Percentiles rank a stretch among this genome's conserved stretches.
These are phyloP conservation scores for Arctostaphylos glauca DNA, from an alignment of 148 eudicot genomes.

Conservation along the genomic window DNA sequence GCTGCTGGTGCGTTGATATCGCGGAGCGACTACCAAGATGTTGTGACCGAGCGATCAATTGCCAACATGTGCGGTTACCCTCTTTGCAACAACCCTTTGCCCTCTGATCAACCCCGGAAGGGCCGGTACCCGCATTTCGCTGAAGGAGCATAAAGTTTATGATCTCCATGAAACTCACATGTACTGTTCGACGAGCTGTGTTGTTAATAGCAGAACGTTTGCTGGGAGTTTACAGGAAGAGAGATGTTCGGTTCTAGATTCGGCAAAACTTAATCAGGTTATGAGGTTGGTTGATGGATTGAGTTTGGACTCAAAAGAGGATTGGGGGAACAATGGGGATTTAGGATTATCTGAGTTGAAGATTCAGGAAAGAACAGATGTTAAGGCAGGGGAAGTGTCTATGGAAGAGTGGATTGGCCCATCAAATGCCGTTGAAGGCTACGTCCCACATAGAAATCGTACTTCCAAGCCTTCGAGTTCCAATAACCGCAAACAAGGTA, in stretches of 20 bases:
- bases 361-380: constrained; percentile 62
- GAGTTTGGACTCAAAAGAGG: constrained; percentile 35
- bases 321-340: constrained; percentile 38
- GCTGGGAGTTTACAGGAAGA: constrained; percentile 62
- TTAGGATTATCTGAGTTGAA: constrained; percentile 48
- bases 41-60: constrained; percentile 79
- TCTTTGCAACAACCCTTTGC: constrained; percentile 61
- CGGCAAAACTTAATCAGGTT: constrained; percentile 44
- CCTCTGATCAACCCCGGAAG: constrained; percentile 50
- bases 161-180: constrained; percentile 77
- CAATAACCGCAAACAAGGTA: constrained; percentile 41
- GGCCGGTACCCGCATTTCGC: constrained; percentile 71
- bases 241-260: constrained; percentile 50
- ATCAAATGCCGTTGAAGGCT: constrained; percentile 89
- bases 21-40: constrained; percentile 68
- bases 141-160: constrained; percentile 91
- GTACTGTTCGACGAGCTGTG: constrained; percentile 77
- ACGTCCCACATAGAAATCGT: constrained; percentile 64
- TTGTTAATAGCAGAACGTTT: constrained; percentile 64
- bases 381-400: constrained; percentile 49
- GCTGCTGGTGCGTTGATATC: constrained; percentile 71
- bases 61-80: constrained; percentile 77
- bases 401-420: constrained; percentile 85
- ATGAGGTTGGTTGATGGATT: constrained; percentile 51
- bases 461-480: constrained; percentile 22